A percentile compares a stretch with the other conserved stretches of the same genome.
phyloP scores from a whole-genome alignment of 192 early-diverging fungal species.

The Backusella tarrabulga region DNA sequence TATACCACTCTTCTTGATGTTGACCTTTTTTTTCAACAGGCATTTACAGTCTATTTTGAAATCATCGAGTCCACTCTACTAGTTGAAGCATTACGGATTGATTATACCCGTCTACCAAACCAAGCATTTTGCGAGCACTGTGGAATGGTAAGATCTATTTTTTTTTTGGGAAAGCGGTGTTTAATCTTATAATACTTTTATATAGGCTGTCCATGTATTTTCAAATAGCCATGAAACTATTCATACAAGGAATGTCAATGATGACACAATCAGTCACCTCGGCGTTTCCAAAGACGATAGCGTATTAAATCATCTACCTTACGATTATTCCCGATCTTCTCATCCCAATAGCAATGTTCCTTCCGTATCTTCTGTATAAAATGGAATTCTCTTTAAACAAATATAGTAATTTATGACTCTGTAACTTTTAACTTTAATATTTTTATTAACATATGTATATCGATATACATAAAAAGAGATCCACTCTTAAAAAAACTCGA shows the following conservation, averaged over 20 bases:
- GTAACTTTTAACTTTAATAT: not conserved
- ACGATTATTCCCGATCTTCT: not conserved
- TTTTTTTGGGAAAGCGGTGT: not conserved
- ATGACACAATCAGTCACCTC: not conserved
- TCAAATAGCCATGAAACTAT: not conserved
- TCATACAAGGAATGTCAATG: not conserved
- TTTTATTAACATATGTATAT: no score
- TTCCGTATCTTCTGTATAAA: not conserved
- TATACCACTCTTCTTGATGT: not conserved
- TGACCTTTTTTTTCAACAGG: not conserved
- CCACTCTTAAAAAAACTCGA: no score
- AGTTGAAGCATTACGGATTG: constrained; percentile 35
- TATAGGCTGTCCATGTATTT: not conserved
- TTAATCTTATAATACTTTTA: not conserved
- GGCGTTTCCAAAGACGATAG: not conserved
- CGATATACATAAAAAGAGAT: no score
- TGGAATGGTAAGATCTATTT: constrained; percentile 8
- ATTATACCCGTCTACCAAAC: constrained; percentile 6
- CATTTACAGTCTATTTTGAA: constrained; percentile 36
- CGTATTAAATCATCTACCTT: not conserved
- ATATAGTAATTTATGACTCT: not conserved
- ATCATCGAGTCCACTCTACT: constrained; percentile 36
- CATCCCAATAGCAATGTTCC: not conserved
- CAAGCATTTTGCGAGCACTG: constrained; percentile 28
- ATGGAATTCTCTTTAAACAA: not conserved